A percentile compares a stretch with the other conserved stretches of the same genome.
These are phyloP conservation scores for Apiospora pterosperma DNA, from an alignment of 2,329 filamentous ascomycete species.

Conservation along the genomic window DNA sequence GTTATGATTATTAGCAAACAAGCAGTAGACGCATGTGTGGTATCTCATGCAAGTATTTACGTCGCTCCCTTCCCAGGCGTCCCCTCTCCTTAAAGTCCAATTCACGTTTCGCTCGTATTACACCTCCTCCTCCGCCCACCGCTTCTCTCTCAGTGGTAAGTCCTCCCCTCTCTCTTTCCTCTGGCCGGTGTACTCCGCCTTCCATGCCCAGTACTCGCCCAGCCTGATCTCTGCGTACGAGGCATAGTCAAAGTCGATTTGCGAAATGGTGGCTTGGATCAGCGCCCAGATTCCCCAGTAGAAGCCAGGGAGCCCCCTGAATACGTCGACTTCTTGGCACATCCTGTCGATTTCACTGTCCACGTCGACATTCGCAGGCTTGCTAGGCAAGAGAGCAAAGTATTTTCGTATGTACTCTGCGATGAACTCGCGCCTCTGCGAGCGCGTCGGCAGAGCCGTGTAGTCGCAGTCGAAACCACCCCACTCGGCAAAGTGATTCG, in stretches of 20 bases:
- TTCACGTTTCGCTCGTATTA: constrained; percentile 12
- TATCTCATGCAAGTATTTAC: constrained; percentile 3
- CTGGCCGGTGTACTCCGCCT: constrained; percentile 66
- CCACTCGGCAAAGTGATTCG: constrained; percentile 99
- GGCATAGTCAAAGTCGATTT: constrained; percentile 97
- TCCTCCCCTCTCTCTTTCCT: constrained; percentile 42
- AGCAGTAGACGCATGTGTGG: not conserved
- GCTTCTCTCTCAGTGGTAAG: constrained; percentile 66
- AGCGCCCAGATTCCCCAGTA: constrained; percentile 92
- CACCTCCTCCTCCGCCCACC: constrained; percentile 63
- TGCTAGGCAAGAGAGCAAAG: constrained; percentile 47
- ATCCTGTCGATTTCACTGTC: constrained; percentile 65
- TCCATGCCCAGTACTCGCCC: constrained; percentile 92
- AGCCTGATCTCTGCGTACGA: constrained; percentile 83
- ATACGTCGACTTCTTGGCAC: constrained; percentile 78
- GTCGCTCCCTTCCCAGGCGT: not conserved
- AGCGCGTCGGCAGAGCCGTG: constrained; percentile 72
- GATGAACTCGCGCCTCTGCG: constrained; percentile 77
- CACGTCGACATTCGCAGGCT: constrained; percentile 17
- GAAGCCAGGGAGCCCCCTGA: constrained; percentile 86
- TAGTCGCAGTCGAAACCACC: constrained; percentile 95
- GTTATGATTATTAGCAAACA: not conserved
- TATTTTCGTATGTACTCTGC: constrained; percentile 79
- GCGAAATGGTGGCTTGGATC: constrained; percentile 89
- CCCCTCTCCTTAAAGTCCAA: not conserved